Conservation (phyloP, 768 basidiomycete species). For the Boletus tomentosulus region DNA sequence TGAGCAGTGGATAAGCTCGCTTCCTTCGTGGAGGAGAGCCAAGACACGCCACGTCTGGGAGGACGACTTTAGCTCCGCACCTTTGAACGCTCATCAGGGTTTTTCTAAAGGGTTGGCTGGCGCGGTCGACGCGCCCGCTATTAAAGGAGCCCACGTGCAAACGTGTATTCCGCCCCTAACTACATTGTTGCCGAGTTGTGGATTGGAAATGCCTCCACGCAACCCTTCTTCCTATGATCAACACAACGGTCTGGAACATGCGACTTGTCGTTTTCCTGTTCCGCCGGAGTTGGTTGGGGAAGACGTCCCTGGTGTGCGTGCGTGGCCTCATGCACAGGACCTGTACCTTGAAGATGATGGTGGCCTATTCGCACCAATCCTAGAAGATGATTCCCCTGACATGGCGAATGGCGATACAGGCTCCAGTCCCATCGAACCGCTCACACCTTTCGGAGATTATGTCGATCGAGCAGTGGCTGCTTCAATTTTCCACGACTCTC, state of each 20-base stretch:
- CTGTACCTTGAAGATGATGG: slow-evolving; percentile 25
- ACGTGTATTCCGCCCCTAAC: slow-evolving; percentile 78
- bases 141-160: slow-evolving; percentile 84
- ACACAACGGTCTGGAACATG: not conserved
- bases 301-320: slow-evolving; percentile 2
- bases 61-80: slow-evolving; percentile 36
- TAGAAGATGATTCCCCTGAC: slow-evolving; percentile 63
- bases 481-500: slow-evolving; percentile 24
- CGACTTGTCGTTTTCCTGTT: not conserved
- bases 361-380: slow-evolving; percentile 54
- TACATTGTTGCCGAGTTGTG: slow-evolving; percentile 14
- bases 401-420: slow-evolving; percentile 46
- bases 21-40: slow-evolving; percentile 67
- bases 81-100: slow-evolving; percentile 42
- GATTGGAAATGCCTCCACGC: slow-evolving; percentile 12
- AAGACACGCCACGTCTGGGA: slow-evolving; percentile 67
- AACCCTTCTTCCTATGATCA: slow-evolving; percentile 32
- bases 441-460: slow-evolving; percentile 75
- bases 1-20: slow-evolving; percentile 69
- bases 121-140: slow-evolving; percentile 74
- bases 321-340: slow-evolving; percentile 18
- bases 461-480: slow-evolving; percentile 67
- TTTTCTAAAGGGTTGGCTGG: slow-evolving; percentile 71
- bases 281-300: slow-evolving; percentile 12
- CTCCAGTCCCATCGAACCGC: slow-evolving; percentile 69